phyloP scores from a whole-genome alignment of 1,139 yeast genomes.

The Taphrina flavorubra region DNA sequence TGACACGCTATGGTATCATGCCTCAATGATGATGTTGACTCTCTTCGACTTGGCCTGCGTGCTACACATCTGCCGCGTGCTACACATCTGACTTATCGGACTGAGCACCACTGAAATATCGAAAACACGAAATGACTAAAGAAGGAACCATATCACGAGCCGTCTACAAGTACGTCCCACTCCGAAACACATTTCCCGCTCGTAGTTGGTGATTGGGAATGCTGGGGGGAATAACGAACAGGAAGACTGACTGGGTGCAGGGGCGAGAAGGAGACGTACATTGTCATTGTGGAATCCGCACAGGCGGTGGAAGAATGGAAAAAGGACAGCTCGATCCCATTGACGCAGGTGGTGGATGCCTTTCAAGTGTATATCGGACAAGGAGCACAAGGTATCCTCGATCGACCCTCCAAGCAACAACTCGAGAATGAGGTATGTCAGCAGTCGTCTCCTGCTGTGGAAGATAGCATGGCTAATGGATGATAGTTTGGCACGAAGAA shows the following conservation, averaged over 20 bases:
- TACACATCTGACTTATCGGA: too few relatives aligned
- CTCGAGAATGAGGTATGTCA: conserved; percentile 28
- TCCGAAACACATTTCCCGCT: too few relatives aligned
- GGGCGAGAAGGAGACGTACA: conserved; percentile 65
- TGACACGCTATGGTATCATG: too few relatives aligned
- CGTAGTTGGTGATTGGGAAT: too few relatives aligned
- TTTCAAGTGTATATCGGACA: conserved; percentile 58
- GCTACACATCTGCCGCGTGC: neutral
- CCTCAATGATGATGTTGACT: neutral
- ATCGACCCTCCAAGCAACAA: conserved; percentile 40
- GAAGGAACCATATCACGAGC: conserved; percentile 29
- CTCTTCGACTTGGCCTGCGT: neutral
- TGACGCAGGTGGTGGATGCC: conserved; percentile 67
- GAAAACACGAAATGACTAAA: conserved; percentile 13
- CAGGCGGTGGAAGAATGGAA: conserved; percentile 60
- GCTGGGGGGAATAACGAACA: too few relatives aligned
- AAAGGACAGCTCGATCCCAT: conserved; percentile 62
- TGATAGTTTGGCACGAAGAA: conserved; percentile 61
- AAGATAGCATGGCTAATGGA: neutral
- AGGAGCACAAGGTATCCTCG: conserved; percentile 38
- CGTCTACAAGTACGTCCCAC: conserved; percentile 8
- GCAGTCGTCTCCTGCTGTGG: neutral
- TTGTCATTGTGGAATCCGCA: conserved; percentile 65
- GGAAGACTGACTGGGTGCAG: conserved; percentile 57
- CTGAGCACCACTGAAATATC: neutral